Base-by-base conservation (phyloP, 2,329 filamentous ascomycete genomes). In the Exserohilum turcica region DNA sequence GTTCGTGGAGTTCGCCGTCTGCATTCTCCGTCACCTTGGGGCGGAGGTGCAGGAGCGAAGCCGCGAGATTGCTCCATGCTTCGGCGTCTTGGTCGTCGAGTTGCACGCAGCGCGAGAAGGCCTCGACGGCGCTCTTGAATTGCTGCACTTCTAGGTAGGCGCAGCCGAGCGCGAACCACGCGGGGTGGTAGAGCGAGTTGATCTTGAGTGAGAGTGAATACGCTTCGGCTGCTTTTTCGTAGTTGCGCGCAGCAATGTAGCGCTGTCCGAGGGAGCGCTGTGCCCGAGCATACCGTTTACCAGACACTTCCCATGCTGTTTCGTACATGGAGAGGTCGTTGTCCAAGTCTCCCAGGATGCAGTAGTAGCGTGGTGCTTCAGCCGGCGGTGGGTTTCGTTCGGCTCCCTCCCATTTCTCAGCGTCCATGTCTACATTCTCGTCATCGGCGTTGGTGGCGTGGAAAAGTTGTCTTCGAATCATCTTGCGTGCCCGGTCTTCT, bases 11-110 rank as follows among this genome's bases (percentile, higher is more conserved):
- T 15, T 70, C 67, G 21, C 72, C 74, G 31, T 77, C 71, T 33
- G 73, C 69, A 36, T 27, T 35, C 33, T 72, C 64, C 52, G 74
- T 53, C 1, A 48, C 39, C 18, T 67, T 72, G 37, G 78, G 81
- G 74, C 84, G 92, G 57, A 89, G 78, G 54, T 86, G 88, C 60
- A 90, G 84, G 1, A 97, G 82, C 0, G 93, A 88, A 2, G 89
- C 92, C 0, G 92, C 94, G 18, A 99, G 82, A 69, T 99, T 99
- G 66, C 90, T 95, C 91, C 94, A 99, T 0, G 91, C 91, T 68
- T 96, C 86, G 0, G 92, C 93, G 68, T 97, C 92, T 46, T 88
- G 87, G 21, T 95, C 92, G 42, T 96, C 94, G 9, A 90, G 82
- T 61, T 90, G 86, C 9, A 99, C 92, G 7, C 89, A 88, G 18